Evolutionary conservation across 495 filamentous ascomycete species (phyloP).

Genomic region (Penicillium argentinense): DNA sequence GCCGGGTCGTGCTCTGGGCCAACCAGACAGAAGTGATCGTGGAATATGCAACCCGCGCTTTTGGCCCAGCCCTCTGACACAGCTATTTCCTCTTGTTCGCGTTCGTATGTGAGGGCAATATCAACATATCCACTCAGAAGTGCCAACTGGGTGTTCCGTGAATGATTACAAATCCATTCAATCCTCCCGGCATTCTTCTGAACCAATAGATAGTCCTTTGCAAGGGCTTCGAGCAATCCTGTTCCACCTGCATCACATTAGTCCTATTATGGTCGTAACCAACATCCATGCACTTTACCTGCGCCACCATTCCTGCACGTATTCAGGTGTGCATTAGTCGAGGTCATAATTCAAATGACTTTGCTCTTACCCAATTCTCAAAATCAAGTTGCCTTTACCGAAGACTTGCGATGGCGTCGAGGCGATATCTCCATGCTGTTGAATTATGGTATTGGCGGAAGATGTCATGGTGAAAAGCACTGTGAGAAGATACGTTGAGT

Average conservation of each 20-base stretch:
- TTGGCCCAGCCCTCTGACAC: conserved; percentile 3
- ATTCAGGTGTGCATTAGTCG: neutral
- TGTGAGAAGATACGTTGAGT: too few species aligned
- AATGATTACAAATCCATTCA: neutral
- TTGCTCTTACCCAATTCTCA: neutral
- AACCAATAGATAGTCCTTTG: neutral
- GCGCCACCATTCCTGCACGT: neutral
- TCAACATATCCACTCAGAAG: neutral
- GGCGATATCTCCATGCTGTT: neutral
- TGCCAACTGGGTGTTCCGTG: neutral
- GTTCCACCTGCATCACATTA: neutral
- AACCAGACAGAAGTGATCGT: conserved; percentile 1
- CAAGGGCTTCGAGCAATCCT: neutral
- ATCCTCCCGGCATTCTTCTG: neutral
- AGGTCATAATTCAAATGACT: neutral
- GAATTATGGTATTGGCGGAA: too few species aligned
- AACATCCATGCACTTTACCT: too few species aligned
- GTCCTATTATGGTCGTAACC: neutral
- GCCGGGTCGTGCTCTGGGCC: neutral
- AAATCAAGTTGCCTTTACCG: neutral
- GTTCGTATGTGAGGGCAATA: conserved; percentile 2
- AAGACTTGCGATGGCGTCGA: neutral
- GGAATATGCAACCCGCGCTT: neutral
- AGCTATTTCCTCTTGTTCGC: neutral
- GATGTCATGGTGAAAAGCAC: too few species aligned